Conservation (phyloP, 495 filamentous ascomycete species). For the Acidiella bohemica region DNA sequence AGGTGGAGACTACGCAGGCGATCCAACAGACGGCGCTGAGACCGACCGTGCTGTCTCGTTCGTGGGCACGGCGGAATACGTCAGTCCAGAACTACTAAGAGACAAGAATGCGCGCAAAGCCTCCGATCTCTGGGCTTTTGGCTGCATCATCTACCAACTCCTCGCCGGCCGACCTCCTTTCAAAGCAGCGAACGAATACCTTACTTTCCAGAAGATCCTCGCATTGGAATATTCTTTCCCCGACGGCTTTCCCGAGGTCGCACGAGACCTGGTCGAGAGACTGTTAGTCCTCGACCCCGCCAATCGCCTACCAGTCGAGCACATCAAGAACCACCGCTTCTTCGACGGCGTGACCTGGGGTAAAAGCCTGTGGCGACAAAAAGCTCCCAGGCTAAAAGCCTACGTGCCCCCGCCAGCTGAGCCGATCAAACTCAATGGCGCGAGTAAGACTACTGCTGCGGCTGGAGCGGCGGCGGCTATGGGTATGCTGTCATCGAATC, state of each 20-base stretch:
- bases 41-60: conserved; percentile 78
- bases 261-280: conserved; percentile 82
- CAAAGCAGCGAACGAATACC: conserved; percentile 93
- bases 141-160: conserved; percentile 98
- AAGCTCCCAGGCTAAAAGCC: conserved; percentile 75
- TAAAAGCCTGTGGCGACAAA: conserved; percentile 73
- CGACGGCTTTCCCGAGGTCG: conserved; percentile 71
- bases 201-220: conserved; percentile 98
- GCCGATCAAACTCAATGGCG: conserved; percentile 70
- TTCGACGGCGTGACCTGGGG: conserved; percentile 88
- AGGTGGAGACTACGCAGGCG: conserved; percentile 24
- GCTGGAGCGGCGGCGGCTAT: conserved; percentile 33
- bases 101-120: conserved; percentile 97
- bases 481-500: conserved; percentile 3
- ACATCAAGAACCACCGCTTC: conserved; percentile 95
- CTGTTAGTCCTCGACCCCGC: conserved; percentile 83
- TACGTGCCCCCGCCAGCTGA: conserved; percentile 65
- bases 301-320: conserved; percentile 79
- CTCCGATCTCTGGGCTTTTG: conserved; percentile 97
- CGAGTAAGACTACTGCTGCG: conserved; percentile 14
- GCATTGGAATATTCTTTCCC: conserved; percentile 89
- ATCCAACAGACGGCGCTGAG: conserved; percentile 44
- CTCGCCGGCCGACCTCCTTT: conserved; percentile 89
- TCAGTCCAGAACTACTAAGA: conserved; percentile 87
- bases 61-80: conserved; percentile 96